A percentile compares a stretch with the other conserved stretches of the same genome.
Evolutionary conservation across 1,139 yeast species (phyloP).

Genomic region (Candida tetrigidarum): DNA sequence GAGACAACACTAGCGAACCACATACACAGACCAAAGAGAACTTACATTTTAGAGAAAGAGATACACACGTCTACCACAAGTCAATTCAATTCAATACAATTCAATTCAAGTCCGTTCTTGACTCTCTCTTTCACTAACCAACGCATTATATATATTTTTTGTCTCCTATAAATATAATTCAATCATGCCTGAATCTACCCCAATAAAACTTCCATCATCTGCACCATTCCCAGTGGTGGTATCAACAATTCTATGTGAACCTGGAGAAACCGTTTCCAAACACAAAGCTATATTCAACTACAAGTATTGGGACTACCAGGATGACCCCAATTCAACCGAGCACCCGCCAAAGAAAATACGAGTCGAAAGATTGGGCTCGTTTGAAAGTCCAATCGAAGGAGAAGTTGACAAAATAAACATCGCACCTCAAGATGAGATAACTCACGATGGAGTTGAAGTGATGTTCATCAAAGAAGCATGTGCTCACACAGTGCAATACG

Average conservation of each 20-base stretch:
- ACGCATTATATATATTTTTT: no score
- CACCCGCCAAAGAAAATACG: conserved; percentile 49
- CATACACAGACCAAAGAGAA: not conserved
- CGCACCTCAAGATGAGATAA: conserved; percentile 61
- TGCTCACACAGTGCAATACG: conserved; percentile 92
- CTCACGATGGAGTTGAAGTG: conserved; percentile 51
- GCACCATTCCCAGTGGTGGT: conserved; percentile 74
- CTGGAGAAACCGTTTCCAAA: conserved; percentile 52
- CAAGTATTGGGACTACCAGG: conserved; percentile 71
- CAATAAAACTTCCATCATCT: conserved; percentile 53
- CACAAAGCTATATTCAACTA: conserved; percentile 63
- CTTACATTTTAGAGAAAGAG: not conserved
- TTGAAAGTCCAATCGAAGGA: conserved; percentile 87
- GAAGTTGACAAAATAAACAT: conserved; percentile 55
- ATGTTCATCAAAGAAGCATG: conserved; percentile 79
- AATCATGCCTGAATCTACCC: conserved; percentile 36
- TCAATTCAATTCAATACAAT: not conserved
- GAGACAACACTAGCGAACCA: not conserved
- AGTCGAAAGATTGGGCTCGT: conserved; percentile 68
- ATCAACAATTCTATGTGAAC: conserved; percentile 48
- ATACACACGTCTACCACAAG: not conserved
- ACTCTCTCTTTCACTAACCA: no score
- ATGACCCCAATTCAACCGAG: conserved; percentile 54
- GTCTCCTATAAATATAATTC: not conserved
- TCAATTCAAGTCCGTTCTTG: no score